Evolutionary conservation across 2,329 filamentous ascomycete species (phyloP).

Genomic region (Exophiala sp.): DNA sequence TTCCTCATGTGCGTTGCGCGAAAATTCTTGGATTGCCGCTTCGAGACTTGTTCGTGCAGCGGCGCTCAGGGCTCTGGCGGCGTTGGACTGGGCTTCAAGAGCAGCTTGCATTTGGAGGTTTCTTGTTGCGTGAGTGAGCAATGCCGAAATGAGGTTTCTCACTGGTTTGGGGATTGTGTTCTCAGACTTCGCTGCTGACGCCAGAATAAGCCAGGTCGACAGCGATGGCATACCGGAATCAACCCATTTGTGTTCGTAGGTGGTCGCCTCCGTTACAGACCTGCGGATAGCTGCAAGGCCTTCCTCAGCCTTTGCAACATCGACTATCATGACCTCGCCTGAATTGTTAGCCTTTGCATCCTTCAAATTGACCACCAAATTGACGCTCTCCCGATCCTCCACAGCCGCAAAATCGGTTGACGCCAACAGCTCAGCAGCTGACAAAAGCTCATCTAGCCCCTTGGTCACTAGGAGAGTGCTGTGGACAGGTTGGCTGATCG

Average conservation of each 20-base stretch:
- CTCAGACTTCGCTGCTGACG: slow-evolving; percentile 33
- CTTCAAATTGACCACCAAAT: slow-evolving; percentile 53
- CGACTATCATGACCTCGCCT: slow-evolving; percentile 46
- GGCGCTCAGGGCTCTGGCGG: slow-evolving; percentile 36
- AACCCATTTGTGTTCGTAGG: slow-evolving; percentile 70
- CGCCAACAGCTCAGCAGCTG: slow-evolving; percentile 36
- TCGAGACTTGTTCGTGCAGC: slow-evolving; percentile 48
- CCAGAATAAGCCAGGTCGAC: slow-evolving; percentile 55
- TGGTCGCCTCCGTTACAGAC: slow-evolving; percentile 61
- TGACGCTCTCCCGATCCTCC: slow-evolving; percentile 41
- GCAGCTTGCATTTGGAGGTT: slow-evolving; percentile 32
- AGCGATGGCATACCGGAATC: slow-evolving; percentile 62
- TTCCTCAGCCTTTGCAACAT: slow-evolving; percentile 56
- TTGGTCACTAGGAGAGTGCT: slow-evolving; percentile 68
- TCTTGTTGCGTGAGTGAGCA: slow-evolving; percentile 47
- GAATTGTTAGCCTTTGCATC: slow-evolving; percentile 39
- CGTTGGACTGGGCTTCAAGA: slow-evolving; percentile 18
- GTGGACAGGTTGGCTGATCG: slow-evolving; percentile 76
- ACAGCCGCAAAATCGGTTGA: slow-evolving; percentile 34
- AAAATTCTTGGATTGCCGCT: slow-evolving; percentile 61
- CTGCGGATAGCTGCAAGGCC: slow-evolving; percentile 63
- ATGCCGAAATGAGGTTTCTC: slow-evolving; percentile 58
- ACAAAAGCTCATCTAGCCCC: slow-evolving; percentile 60
- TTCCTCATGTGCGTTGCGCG: slow-evolving; percentile 73
- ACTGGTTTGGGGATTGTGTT: slow-evolving; percentile 59